Base-by-base conservation (phyloP, 2,329 filamentous ascomycete species). In the Diaporthe citriasiana region DNA sequence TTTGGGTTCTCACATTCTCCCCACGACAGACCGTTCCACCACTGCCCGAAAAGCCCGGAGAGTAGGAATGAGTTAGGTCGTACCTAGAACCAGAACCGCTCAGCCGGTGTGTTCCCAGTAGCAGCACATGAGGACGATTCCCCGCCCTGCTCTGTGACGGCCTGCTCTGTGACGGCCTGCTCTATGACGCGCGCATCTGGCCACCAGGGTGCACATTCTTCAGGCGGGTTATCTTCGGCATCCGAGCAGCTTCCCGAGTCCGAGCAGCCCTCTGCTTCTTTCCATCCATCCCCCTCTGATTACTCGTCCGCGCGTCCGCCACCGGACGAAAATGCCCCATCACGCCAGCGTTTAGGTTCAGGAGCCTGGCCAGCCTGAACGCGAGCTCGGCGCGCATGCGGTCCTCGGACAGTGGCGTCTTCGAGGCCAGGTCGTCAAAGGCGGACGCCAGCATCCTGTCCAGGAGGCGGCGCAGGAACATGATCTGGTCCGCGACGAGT, bases 361-460 rank as follows among this genome's bases (percentile, higher is more conserved):
- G 50, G 27, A 73, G 25, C 27, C 30, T 40, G 5, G 30, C 17
- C 38, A 73, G 71, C 30, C 51, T 27, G 7, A 4, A 35, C 30
- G 40, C 60, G 15, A 73, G 60, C n/a, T 38, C 47, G 10, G 19
- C 12, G 30, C 30, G 40, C 38, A 69, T 25, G 59, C 13, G 22
- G 38, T 59, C 25, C 7, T 38, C n/a, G 22, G 33, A 15, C 9
- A 69, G 22, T 9, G 50, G 38, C 51, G 25, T 27, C 6, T 38
- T n/a, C 30, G 19, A 47, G 50, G 66, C 51, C n/a, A 74, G 68
- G 25, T 59, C 53, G 4, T 33, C 35, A 45, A 74, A 74, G 22
- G 68, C 42, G n/a, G 35, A 22, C n/a, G 47, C 59, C 3, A 74
- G 68, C 69, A 72, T 56, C 27, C 30, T 55, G 60, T 74, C 69